These are phyloP conservation scores for Psophocarpus tetragonolobus DNA, from an alignment of 306 rosid species.

Conservation along the genomic window DNA sequence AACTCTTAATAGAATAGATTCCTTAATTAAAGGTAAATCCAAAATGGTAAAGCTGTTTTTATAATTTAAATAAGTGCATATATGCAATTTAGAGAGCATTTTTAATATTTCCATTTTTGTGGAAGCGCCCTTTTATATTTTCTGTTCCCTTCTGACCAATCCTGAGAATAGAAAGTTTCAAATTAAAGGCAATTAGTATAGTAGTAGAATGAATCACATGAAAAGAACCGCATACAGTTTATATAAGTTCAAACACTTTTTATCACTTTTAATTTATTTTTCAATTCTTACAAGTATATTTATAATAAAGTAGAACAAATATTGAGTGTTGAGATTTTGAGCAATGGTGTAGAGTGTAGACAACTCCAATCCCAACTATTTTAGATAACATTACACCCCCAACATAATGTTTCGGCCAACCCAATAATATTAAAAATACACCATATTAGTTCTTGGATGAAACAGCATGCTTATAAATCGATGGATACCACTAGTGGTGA, in stretches of 20 bases:
- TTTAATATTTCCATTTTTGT: background rate
- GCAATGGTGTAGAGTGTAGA: background rate
- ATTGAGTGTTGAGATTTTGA: background rate
- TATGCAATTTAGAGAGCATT: background rate
- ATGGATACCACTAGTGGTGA: slow-evolving; percentile 55
- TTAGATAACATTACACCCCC: slow-evolving; percentile 31
- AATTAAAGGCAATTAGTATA: background rate
- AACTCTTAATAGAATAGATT: background rate
- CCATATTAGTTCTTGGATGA: background rate
- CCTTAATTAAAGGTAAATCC: background rate
- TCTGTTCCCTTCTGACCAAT: background rate
- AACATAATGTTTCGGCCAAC: slow-evolving; percentile 5
- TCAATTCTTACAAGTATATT: background rate
- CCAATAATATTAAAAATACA: background rate
- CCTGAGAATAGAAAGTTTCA: background rate
- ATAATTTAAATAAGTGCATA: too few species aligned
- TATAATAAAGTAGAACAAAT: background rate
- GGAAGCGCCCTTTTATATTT: background rate
- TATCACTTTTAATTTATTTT: slow-evolving; percentile 2
- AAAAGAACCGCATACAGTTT: background rate
- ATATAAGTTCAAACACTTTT: background rate
- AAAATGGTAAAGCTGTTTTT: background rate
- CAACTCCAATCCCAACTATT: slow-evolving; percentile 8
- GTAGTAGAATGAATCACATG: background rate
- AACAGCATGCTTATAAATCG: slow-evolving; percentile 43